Base-by-base conservation (phyloP, 1,284 basidiomycete species). In the Microbotryomycetes sp. region DNA sequence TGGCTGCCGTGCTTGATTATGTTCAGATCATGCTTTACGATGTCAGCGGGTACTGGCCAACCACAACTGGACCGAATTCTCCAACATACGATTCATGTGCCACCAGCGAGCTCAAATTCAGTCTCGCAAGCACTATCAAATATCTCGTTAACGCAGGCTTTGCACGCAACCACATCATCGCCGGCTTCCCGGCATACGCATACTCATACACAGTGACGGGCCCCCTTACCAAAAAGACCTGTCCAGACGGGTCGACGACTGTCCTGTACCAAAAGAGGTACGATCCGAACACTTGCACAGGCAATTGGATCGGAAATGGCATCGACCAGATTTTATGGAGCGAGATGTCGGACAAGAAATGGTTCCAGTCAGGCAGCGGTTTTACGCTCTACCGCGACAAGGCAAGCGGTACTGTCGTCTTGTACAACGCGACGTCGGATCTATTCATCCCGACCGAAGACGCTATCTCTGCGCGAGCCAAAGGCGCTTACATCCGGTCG, bases 181-280 rank as follows among this genome's bases (percentile, higher is more conserved):
- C 60, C 31, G 62, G 62, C 15, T 16, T 60, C 7, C 62, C 62
- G 3, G 50, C 56, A 24, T 64, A 64, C 51, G 51, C 56, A 0
- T 64, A 64, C 62, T 26, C 50, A 1, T 62, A 53, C 35, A 54
- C 29, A 5, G 59, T 64, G 16, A 45, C 35, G 9, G 1, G 13
- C 18, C 52, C 56, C 2, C 35, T 56, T n/a, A 35, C 41, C 11
- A 7, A 28, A 6, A 45, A 11, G 21, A 61, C 47, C n/a, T 64
- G 62, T 45, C 46, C 56, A 5, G 59, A 64, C 53, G 62, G 62
- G 9, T 52, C 53, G 3, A 58, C 45, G 18, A 30, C 59, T 11
- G 49, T 31, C 24, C 23, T 49, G 6, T 52, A 51, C 41, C 54
- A 64, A 28, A 52, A 30, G 27, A 55, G 48, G 21, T 27, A n/a